phyloP scores from a whole-genome alignment of 176 grass and related monocot genomes.

The Phragmites australis region DNA sequence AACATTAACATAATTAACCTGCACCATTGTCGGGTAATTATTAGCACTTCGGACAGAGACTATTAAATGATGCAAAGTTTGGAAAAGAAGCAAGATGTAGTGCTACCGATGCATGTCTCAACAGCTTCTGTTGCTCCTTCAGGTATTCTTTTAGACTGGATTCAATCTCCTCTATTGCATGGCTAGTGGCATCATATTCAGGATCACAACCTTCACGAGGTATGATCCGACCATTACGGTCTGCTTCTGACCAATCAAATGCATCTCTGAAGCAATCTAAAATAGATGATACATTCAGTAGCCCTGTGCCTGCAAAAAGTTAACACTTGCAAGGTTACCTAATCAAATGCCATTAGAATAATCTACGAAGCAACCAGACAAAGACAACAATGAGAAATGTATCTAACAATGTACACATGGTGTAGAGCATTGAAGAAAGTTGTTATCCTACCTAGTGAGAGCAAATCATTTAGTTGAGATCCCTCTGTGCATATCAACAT shows the following conservation, averaged over 20 bases:
- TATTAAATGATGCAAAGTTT: not conserved
- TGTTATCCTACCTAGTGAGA: conserved; percentile 67
- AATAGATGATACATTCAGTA: conserved; percentile 64
- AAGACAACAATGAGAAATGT: not conserved
- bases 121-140: conserved; percentile 75
- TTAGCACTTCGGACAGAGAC: conserved; percentile 24
- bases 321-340: conserved; percentile 32
- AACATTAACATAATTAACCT: conserved; percentile 89
- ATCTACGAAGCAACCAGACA: not conserved
- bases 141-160: conserved; percentile 63
- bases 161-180: conserved; percentile 65
- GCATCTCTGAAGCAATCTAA: conserved; percentile 79
- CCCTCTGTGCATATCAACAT: conserved; percentile 42
- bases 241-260: conserved; percentile 99
- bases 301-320: conserved; percentile 70
- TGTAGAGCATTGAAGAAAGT: conserved; percentile 26
- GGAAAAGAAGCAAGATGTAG: conserved; percentile 13
- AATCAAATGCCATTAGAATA: conserved; percentile 20
- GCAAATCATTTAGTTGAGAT: conserved; percentile 76
- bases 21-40: conserved; percentile 4
- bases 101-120: conserved; percentile 61
- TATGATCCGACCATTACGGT: conserved; percentile 73
- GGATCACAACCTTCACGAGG: conserved; percentile 82
- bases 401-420: not conserved
- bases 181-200: conserved; percentile 69